phyloP scores from a whole-genome alignment of 305 asterid genomes.

The Rubia balearica region DNA sequence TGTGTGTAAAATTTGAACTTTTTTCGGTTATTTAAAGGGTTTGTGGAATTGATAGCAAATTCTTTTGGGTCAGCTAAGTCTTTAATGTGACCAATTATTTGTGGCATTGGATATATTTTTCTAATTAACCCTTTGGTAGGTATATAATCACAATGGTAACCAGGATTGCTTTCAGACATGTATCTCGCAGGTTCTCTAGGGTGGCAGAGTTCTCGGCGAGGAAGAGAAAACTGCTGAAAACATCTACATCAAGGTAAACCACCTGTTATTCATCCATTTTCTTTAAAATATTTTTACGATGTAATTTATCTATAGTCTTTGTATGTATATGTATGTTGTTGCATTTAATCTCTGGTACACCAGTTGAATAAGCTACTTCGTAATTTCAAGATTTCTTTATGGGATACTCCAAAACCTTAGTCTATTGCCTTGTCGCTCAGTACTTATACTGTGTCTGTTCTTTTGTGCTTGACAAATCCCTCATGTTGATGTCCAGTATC shows the following conservation, averaged over 20 bases:
- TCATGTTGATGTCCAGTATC: neutral
- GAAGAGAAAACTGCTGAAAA: conserved; percentile 97
- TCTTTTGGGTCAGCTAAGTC: neutral
- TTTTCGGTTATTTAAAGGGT: neutral
- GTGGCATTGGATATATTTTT: neutral
- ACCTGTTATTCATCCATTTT: neutral
- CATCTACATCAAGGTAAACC: conserved; percentile 68
- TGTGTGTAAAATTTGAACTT: neutral
- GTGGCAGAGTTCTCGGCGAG: conserved; percentile 66
- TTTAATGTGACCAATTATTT: neutral
- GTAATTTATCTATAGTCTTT: neutral
- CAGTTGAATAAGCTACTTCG: neutral
- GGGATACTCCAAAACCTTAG: neutral
- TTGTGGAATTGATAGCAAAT: neutral
- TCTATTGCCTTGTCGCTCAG: neutral
- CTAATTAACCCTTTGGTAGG: neutral
- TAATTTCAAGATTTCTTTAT: neutral
- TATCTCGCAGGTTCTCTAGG: conserved; percentile 25
- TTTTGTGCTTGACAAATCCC: neutral
- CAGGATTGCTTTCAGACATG: conserved; percentile 21
- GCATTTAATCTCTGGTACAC: neutral
- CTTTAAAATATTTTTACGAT: neutral
- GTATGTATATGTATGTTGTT: neutral
- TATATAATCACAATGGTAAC: conserved; percentile 17
- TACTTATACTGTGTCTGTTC: neutral